Percentiles rank a stretch among this genome's conserved stretches.
Evolutionary conservation across 1,284 basidiomycete genomes (phyloP).

Genomic region (Pyrrhoderma lamaoense): DNA sequence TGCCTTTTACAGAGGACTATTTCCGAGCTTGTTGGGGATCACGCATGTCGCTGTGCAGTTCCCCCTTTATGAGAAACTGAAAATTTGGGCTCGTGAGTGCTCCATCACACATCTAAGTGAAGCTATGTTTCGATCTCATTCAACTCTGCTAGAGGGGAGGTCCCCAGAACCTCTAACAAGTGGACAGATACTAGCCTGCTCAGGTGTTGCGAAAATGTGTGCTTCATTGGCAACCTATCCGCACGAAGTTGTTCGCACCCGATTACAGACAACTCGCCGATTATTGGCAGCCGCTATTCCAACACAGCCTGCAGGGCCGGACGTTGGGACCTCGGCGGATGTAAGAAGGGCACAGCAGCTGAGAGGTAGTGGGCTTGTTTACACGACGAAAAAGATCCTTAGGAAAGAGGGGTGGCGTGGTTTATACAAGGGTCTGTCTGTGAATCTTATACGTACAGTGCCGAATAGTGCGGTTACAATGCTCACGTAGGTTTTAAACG

Average conservation of each 20-base stretch:
- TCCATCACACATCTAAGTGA: too few relatives aligned
- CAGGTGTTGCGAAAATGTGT: slow-evolving; percentile 87
- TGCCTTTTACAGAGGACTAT: slow-evolving; percentile 87
- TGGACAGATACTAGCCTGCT: slow-evolving; percentile 75
- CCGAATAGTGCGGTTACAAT: slow-evolving; percentile 92
- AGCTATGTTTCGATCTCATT: too few relatives aligned
- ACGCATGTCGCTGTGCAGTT: slow-evolving; percentile 93
- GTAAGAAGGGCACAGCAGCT: slow-evolving; percentile 24
- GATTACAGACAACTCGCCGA: slow-evolving; percentile 77
- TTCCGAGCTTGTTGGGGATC: slow-evolving; percentile 86
- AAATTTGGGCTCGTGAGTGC: slow-evolving; percentile 76
- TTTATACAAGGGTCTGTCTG: slow-evolving; percentile 83
- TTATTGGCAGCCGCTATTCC: slow-evolving; percentile 53
- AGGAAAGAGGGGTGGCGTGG: slow-evolving; percentile 78
- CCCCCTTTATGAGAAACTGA: slow-evolving; percentile 90
- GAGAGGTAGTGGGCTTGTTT: slow-evolving; percentile 55
- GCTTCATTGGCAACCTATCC: slow-evolving; percentile 93
- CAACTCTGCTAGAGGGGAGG: slow-evolving; percentile 41
- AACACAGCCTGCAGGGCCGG: slow-evolving; percentile 20
- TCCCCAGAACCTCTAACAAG: slow-evolving; percentile 56
- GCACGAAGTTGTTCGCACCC: slow-evolving; percentile 90
- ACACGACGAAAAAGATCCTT: slow-evolving; percentile 68
- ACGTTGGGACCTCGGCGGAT: slow-evolving; percentile 11
- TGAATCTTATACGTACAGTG: slow-evolving; percentile 88
- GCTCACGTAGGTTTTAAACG: slow-evolving; percentile 76